Conservation (phyloP, 768 basidiomycete genomes). For the Boletellus ananas region DNA sequence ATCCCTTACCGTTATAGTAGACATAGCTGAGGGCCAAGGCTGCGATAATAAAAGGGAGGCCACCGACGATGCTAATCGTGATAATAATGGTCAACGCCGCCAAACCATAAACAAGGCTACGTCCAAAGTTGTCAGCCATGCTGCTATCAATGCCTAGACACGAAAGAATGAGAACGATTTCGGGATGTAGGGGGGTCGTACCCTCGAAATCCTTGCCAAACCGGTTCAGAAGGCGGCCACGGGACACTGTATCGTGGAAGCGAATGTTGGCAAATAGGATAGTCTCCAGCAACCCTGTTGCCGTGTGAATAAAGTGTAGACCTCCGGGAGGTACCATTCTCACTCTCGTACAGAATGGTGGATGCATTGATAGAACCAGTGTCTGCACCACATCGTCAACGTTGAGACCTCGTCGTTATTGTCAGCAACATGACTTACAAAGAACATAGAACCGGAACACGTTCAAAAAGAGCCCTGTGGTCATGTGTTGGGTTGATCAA, state of each 20-base stretch:
- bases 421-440: conserved; percentile 42
- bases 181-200: conserved; percentile 1
- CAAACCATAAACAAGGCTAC: conserved; percentile 68
- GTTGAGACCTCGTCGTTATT: neutral
- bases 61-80: conserved; percentile 77
- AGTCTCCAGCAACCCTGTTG: conserved; percentile 58
- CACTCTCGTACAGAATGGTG: conserved; percentile 68
- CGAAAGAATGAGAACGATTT: conserved; percentile 8
- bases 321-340: neutral
- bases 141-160: conserved; percentile 71
- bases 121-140: conserved; percentile 82
- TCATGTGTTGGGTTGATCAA: conserved; percentile 10
- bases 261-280: conserved; percentile 86
- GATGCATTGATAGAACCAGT: conserved; percentile 82
- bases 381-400: conserved; percentile 36
- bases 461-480: conserved; percentile 48
- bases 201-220: conserved; percentile 92
- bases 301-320: conserved; percentile 11
- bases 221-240: conserved; percentile 78
- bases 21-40: conserved; percentile 51
- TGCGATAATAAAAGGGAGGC: conserved; percentile 66
- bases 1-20: conserved; percentile 65
- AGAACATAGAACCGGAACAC: conserved; percentile 69
- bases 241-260: conserved; percentile 89
- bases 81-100: conserved; percentile 67